phyloP scores from a whole-genome alignment of 768 basidiomycete genomes.

The Boletellus sp. region DNA sequence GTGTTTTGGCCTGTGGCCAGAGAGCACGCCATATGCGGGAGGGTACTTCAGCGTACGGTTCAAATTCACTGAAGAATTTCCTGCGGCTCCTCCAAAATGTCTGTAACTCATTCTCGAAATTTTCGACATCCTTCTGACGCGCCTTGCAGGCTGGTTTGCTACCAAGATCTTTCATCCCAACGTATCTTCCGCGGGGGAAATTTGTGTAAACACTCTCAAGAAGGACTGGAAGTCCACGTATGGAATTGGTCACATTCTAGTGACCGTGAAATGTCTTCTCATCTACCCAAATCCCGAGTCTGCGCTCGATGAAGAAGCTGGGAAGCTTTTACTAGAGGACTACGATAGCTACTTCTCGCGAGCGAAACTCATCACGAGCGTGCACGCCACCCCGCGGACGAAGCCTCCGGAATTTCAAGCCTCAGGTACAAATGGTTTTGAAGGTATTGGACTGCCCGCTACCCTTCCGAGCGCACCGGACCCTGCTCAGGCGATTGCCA shows the following conservation, averaged over 20 bases:
- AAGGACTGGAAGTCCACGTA: slow-evolving; percentile 94
- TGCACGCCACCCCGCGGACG: slow-evolving; percentile 83
- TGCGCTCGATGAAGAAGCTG: slow-evolving; percentile 93
- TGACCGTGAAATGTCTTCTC: slow-evolving; percentile 91
- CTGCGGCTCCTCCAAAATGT: slow-evolving; percentile 94
- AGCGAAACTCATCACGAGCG: slow-evolving; percentile 83
- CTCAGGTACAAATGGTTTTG: slow-evolving; percentile 31
- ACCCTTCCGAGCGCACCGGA: slow-evolving; percentile 19
- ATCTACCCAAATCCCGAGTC: slow-evolving; percentile 98
- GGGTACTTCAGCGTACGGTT: slow-evolving; percentile 79
- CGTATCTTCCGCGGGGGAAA: slow-evolving; percentile 84
- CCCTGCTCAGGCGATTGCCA: slow-evolving; percentile 32
- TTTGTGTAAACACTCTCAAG: slow-evolving; percentile 96
- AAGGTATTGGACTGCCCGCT: slow-evolving; percentile 14
- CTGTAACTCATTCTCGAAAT: background rate
- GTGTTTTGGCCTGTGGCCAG: slow-evolving; percentile 28
- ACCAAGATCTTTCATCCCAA: slow-evolving; percentile 99
- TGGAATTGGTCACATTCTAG: slow-evolving; percentile 86
- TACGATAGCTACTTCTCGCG: slow-evolving; percentile 86
- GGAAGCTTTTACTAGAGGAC: slow-evolving; percentile 84
- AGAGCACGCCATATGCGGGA: slow-evolving; percentile 65
- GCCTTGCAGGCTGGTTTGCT: slow-evolving; percentile 68
- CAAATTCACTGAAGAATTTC: slow-evolving; percentile 90
- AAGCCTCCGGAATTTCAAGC: slow-evolving; percentile 70
- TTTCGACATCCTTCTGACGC: slow-evolving; percentile 3